phyloP scores from a whole-genome alignment of 2,329 filamentous ascomycete genomes.

The Clonostachys rosea region DNA sequence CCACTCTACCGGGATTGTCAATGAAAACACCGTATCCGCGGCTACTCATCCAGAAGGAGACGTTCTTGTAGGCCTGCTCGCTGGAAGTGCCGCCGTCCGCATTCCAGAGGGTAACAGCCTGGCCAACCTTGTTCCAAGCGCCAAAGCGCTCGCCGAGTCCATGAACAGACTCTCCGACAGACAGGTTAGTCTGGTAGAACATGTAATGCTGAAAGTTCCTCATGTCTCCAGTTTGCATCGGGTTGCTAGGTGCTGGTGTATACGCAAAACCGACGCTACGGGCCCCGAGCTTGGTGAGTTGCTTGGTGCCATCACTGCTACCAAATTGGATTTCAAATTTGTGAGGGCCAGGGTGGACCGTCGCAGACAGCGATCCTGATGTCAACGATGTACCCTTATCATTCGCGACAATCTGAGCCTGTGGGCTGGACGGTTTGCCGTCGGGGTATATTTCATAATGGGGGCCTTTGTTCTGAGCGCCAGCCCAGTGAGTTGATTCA shows the following conservation, averaged over 20 bases:
- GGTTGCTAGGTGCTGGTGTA: constrained; percentile 22
- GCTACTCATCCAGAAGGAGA: constrained; percentile 66
- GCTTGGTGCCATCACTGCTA: constrained; percentile 24
- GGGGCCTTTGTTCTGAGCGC: constrained; percentile 26
- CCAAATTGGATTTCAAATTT: constrained; percentile 32
- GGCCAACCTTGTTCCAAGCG: constrained; percentile 71
- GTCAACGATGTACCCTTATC: constrained; percentile 24
- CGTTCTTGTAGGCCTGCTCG: constrained; percentile 69
- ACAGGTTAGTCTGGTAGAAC: constrained; percentile 49
- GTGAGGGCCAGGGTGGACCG: constrained; percentile 24
- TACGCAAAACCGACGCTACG: constrained; percentile 33
- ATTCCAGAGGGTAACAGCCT: constrained; percentile 62
- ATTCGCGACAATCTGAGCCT: constrained; percentile 18
- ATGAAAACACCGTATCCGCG: constrained; percentile 76
- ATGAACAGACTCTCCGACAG: constrained; percentile 63
- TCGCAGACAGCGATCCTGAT: constrained; percentile 26
- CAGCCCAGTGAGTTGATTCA: constrained; percentile 31
- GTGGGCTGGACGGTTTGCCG: constrained; percentile 20
- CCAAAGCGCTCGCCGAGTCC: constrained; percentile 75
- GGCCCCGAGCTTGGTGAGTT: constrained; percentile 29
- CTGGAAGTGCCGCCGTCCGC: constrained; percentile 61
- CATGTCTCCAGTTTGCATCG: constrained; percentile 25
- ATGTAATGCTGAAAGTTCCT: constrained; percentile 47
- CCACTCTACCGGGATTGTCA: constrained; percentile 64
- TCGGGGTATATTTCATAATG: constrained; percentile 31